Base-by-base conservation (phyloP, 352 stramenopile genomes). In the Globisporangium paddicum region DNA sequence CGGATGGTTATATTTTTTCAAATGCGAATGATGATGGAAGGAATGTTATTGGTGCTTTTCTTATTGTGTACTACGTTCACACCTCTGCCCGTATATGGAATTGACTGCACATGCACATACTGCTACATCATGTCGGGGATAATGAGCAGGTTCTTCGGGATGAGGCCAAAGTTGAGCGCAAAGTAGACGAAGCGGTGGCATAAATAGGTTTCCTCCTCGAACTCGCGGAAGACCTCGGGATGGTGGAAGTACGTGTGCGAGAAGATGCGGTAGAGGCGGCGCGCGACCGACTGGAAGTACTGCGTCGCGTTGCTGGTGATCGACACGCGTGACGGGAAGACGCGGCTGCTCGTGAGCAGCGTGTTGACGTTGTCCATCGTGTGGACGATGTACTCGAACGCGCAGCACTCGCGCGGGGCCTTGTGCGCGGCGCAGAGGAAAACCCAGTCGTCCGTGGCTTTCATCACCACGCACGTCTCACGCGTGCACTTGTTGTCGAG, bases 321-420 rank as follows among this genome's bases (percentile, higher is more conserved):
- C 37, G 77, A 82, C 25, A 90, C 79, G 23, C 83, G 80, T 45
- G 79, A 90, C 10, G 83, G 83, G 55, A 93, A 93, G 10, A 93
- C 79, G 64, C 83, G 83, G 41, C 73, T 89, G 66, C 77, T 90
- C 6, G 83, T 90, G 63, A 93, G 75, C 66, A 93, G 66, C 62
- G 82, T 86, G 66, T 90, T 90, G 64, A 90, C 83, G 62, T 90
- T 93, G 79, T 93, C 83, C 75, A 93, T 87, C 11, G 83, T 93
- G 73, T 93, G 83, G 25, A 90, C 60, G 30, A 90, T 90, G 72
- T 93, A 93, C 66, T 93, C 83, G 63, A 93, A 93, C 42, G 83
- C 83, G 54, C 83, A 93, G 65, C 83, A 93, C 62, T 93, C 83
- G 46, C 86, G 86, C 7, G 83, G 83, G 28, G 77, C 65, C 62